Evolutionary conservation across 129 eudicot species (phyloP).

Genomic region (Saposhnikovia divaricata): DNA sequence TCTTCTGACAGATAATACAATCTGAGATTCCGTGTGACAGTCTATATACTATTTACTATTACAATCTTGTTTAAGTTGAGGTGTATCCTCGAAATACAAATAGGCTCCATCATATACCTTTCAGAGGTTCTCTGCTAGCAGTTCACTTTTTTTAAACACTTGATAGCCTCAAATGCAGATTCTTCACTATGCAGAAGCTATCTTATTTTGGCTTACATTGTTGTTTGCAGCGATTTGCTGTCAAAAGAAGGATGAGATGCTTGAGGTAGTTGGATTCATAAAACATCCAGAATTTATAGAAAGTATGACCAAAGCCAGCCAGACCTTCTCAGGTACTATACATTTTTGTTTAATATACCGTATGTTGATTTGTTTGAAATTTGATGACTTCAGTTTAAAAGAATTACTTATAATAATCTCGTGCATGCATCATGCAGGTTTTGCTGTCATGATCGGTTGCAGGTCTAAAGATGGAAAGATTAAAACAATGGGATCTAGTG

Average conservation of each 20-base stretch:
- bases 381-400: too few species aligned
- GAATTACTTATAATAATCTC: not conserved
- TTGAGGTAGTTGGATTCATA: slow-evolving; percentile 16
- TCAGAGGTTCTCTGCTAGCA: not conserved
- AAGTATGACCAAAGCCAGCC: slow-evolving; percentile 1
- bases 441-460: not conserved
- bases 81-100: too few species aligned
- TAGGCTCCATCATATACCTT: too few species aligned
- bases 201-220: slow-evolving; percentile 6
- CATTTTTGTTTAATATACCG: not conserved
- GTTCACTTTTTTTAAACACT: not conserved
- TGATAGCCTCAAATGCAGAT: not conserved
- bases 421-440: not conserved
- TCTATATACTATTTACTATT: too few species aligned
- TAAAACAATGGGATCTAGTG: slow-evolving; percentile 2
- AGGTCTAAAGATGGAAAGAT: slow-evolving; percentile 4
- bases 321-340: slow-evolving; percentile 15
- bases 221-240: slow-evolving; percentile 7
- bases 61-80: too few species aligned
- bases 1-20: too few species aligned
- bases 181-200: not conserved
- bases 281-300: slow-evolving; percentile 5
- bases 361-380: not conserved
- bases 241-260: slow-evolving; percentile 13
- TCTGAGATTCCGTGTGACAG: too few species aligned